Evolutionary conservation across 148 eudicot species (phyloP).

Genomic region (Camellia granthamiana): DNA sequence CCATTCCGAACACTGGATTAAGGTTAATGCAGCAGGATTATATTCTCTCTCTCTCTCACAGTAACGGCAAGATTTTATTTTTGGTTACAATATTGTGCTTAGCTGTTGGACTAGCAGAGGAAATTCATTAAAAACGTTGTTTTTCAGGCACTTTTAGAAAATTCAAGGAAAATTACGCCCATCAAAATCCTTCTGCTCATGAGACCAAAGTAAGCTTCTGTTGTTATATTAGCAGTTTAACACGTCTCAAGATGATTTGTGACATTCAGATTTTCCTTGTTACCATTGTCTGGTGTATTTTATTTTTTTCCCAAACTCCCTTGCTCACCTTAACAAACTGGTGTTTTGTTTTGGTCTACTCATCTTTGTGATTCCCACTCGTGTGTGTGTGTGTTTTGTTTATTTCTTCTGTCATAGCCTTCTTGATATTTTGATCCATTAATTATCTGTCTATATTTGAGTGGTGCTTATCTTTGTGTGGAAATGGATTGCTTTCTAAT

Average conservation of each 20-base stretch:
- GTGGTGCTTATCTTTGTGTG: not conserved
- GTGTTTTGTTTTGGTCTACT: constrained; percentile 1
- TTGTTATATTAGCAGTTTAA: not conserved
- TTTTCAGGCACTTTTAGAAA: constrained; percentile 76
- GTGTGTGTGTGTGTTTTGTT: not conserved
- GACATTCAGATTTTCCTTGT: not conserved
- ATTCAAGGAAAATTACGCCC: constrained; percentile 72
- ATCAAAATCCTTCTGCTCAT: constrained; percentile 52
- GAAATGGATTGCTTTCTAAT: not conserved
- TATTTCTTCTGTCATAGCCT: too few species aligned
- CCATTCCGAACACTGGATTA: not conserved
- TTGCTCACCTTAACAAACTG: not conserved
- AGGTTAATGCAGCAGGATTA: not conserved
- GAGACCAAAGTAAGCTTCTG: constrained; percentile 55
- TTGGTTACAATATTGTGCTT: not conserved
- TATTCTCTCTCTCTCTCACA: not conserved
- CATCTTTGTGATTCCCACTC: not conserved
- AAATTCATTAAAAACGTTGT: not conserved
- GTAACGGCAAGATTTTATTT: not conserved
- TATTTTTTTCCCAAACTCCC: not conserved
- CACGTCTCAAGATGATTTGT: not conserved
- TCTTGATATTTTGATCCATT: too few species aligned
- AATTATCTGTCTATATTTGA: not conserved
- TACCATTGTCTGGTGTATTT: not conserved
- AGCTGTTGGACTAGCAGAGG: constrained; percentile 8